These are phyloP conservation scores for Solanum arcanum DNA, from an alignment of 257 asterid genomes.

Conservation along the genomic window DNA sequence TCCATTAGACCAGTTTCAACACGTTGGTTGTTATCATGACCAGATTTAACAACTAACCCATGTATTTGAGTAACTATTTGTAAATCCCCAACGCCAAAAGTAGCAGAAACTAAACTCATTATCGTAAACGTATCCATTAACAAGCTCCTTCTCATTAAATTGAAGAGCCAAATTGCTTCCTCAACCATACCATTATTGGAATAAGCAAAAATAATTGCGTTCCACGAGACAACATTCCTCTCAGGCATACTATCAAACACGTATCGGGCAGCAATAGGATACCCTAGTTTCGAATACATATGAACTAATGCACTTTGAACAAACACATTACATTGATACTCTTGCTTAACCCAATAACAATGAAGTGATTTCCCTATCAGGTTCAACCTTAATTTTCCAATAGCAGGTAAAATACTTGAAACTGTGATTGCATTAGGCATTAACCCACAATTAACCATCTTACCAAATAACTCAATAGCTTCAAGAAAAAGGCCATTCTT, in stretches of 20 bases:
- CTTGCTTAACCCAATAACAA: conserved; percentile 37
- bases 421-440: conserved; percentile 49
- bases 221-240: conserved; percentile 50
- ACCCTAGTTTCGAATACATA: conserved; percentile 44
- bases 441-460: conserved; percentile 27
- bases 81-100: conserved; percentile 9
- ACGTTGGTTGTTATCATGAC: conserved; percentile 21
- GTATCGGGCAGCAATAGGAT: conserved; percentile 14
- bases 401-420: conserved; percentile 42
- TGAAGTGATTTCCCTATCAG: conserved; percentile 40
- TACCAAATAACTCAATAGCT: conserved; percentile 29
- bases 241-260: conserved; percentile 45
- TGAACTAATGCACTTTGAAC: conserved; percentile 44
- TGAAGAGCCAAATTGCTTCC: conserved; percentile 38
- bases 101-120: conserved; percentile 28
- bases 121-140: conserved; percentile 21
- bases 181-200: conserved; percentile 31
- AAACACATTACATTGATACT: conserved; percentile 19
- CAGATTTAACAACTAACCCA: conserved; percentile 24
- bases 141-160: conserved; percentile 29
- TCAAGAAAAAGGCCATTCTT: conserved; percentile 29
- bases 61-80: conserved; percentile 23
- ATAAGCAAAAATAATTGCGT: conserved; percentile 40
- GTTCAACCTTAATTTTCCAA: conserved; percentile 28
- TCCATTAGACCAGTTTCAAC: conserved; percentile 38